Evolutionary conservation across 768 basidiomycete genomes (phyloP).

Genomic region (Chalciporus sphaerocephalus): DNA sequence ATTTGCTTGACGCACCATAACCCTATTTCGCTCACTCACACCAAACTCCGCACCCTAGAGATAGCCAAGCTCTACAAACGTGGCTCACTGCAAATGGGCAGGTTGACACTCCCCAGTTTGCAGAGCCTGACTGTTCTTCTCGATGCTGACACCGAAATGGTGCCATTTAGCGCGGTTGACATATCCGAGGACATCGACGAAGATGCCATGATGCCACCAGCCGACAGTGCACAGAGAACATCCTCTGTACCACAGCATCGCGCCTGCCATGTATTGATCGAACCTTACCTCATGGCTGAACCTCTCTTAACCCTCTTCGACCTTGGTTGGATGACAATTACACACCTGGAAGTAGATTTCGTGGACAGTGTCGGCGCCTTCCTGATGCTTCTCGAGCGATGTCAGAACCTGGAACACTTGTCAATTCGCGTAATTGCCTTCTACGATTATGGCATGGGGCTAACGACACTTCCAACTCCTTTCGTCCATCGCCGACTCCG

Average conservation of each 20-base stretch:
- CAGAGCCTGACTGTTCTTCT: constrained; percentile 4
- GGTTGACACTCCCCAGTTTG: constrained; percentile 15
- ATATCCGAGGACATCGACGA: neutral
- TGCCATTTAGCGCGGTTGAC: neutral
- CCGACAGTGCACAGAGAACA: neutral
- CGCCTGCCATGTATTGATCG: neutral
- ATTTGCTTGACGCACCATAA: neutral
- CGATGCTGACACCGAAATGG: neutral
- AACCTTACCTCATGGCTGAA: neutral
- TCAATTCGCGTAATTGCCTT: neutral
- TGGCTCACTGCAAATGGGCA: constrained; percentile 4
- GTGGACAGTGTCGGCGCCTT: neutral
- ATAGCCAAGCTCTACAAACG: constrained; percentile 4
- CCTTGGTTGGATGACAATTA: neutral
- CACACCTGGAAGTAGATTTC: neutral
- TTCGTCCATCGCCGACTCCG: neutral
- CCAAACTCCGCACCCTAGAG: constrained; percentile 8
- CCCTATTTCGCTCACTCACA: constrained; percentile 10
- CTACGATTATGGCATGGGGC: neutral
- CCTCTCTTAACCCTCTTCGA: neutral
- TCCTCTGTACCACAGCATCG: neutral
- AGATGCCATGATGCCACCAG: neutral
- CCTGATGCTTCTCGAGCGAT: neutral
- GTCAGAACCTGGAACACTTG: neutral
- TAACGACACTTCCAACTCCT: neutral